phyloP scores from a whole-genome alignment of 371 early-diverging fungal genomes.

The Apophysomyces elegans region DNA sequence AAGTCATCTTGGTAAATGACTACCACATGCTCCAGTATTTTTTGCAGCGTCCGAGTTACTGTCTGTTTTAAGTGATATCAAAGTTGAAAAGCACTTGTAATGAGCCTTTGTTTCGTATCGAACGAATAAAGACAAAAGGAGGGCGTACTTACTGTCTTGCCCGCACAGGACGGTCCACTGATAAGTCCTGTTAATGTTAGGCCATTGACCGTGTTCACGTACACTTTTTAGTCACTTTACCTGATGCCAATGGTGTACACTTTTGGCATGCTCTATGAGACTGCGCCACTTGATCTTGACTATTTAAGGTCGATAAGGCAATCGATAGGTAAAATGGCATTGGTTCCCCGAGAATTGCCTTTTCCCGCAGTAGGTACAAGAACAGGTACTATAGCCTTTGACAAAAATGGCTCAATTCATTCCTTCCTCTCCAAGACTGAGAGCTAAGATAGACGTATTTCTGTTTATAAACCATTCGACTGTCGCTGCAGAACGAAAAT shows the following conservation, averaged over 20 bases:
- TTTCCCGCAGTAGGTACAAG: too few relatives aligned
- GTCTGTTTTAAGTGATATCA: slow-evolving; percentile 45
- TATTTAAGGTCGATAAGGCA: too few relatives aligned
- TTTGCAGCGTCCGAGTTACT: slow-evolving; percentile 58
- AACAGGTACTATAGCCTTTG: too few relatives aligned
- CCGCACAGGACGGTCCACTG: slow-evolving; percentile 67
- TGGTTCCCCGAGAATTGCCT: too few relatives aligned
- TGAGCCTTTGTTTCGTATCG: neutral
- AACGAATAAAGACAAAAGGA: too few relatives aligned
- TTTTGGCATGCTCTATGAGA: slow-evolving; percentile 11
- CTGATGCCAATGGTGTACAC: slow-evolving; percentile 36
- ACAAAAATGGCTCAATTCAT: too few relatives aligned
- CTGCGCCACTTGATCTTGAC: too few relatives aligned
- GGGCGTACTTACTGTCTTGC: slow-evolving; percentile 56
- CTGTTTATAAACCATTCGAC: too few relatives aligned
- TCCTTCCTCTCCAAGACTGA: too few relatives aligned
- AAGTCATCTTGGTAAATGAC: slow-evolving; percentile 87
- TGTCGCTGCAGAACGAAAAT: too few relatives aligned
- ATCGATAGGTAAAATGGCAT: too few relatives aligned
- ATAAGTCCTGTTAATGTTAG: neutral
- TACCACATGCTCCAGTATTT: slow-evolving; percentile 62
- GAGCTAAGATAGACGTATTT: too few relatives aligned
- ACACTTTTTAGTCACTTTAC: slow-evolving; percentile 11
- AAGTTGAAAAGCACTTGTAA: neutral
- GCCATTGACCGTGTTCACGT: neutral